phyloP scores from a whole-genome alignment of 192 early-diverging fungal species.

The Rhizophagus sp. region DNA sequence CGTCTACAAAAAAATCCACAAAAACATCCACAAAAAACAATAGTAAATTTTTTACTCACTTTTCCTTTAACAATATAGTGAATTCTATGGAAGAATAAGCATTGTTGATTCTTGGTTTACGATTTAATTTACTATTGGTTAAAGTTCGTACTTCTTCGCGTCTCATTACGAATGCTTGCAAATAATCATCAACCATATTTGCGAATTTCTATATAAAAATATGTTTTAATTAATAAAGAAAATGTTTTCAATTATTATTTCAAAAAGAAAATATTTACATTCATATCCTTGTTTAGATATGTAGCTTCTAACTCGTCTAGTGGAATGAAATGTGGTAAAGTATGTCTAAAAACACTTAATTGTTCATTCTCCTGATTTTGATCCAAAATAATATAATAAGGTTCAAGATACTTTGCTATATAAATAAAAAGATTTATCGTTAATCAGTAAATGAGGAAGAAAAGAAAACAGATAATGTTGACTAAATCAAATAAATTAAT shows the following conservation, averaged over 20 bases:
- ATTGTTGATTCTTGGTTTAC: background rate
- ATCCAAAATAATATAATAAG: slow-evolving; percentile 41
- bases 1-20: too few species aligned
- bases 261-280: slow-evolving; percentile 30
- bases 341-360: slow-evolving; percentile 37
- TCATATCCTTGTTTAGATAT: slow-evolving; percentile 36
- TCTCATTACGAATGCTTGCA: slow-evolving; percentile 13
- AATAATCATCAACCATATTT: background rate
- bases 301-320: slow-evolving; percentile 29
- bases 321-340: slow-evolving; percentile 45
- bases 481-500: slow-evolving; percentile 14
- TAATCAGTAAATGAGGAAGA: too few species aligned
- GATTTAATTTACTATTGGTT: too few species aligned
- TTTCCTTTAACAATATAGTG: background rate
- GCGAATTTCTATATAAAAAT: background rate
- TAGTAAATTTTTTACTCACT: background rate
- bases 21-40: too few species aligned
- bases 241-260: too few species aligned
- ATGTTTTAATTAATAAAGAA: too few species aligned
- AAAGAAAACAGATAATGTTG: background rate
- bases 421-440: background rate
- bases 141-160: background rate
- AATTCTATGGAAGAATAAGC: background rate
- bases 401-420: slow-evolving; percentile 38
- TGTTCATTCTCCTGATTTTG: slow-evolving; percentile 18